These are phyloP conservation scores for Casuarina cunninghamiana DNA, from an alignment of 306 rosid genomes.

Conservation along the genomic window DNA sequence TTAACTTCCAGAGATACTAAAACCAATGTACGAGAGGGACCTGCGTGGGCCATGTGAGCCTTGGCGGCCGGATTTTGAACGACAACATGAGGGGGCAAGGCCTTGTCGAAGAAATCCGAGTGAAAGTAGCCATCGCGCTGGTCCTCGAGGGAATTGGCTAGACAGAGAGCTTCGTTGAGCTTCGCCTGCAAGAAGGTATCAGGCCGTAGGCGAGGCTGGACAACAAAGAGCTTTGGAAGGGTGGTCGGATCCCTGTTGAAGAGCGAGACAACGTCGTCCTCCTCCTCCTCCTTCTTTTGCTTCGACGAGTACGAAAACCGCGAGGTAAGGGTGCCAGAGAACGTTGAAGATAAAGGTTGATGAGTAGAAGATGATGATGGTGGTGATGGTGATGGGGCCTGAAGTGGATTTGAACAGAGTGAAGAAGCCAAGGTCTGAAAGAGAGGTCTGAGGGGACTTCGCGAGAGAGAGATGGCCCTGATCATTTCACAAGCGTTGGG, in stretches of 20 bases:
- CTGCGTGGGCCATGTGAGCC: conserved; percentile 71
- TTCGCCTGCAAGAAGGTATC: conserved; percentile 63
- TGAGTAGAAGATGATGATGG: conserved; percentile 19
- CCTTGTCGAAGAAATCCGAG: conserved; percentile 60
- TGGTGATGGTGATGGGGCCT: conserved; percentile 10
- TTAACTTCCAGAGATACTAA: not conserved
- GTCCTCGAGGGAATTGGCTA: conserved; percentile 82
- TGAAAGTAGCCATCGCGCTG: conserved; percentile 72
- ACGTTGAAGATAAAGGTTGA: conserved; percentile 12
- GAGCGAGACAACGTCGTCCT: conserved; percentile 24
- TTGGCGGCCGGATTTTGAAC: conserved; percentile 77
- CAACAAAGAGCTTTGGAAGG: conserved; percentile 74
- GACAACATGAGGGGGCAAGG: conserved; percentile 62
- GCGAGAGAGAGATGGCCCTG: conserved; percentile 28
- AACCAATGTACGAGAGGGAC: conserved; percentile 27
- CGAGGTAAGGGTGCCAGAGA: conserved; percentile 22
- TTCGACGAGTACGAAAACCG: conserved; percentile 39
- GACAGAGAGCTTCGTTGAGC: conserved; percentile 92
- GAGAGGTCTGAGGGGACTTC: conserved; percentile 33
- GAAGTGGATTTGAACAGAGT: conserved; percentile 13
- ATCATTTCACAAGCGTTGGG: conserved; percentile 37
- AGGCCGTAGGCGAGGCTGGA: conserved; percentile 87
- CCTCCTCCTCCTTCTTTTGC: conserved; percentile 37
- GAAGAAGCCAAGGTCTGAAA: conserved; percentile 26
- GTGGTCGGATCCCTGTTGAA: conserved; percentile 39